Percentiles rank a stretch among this genome's conserved stretches.
These are phyloP conservation scores for Acer saccharum DNA, from an alignment of 345 rosid species.

Conservation along the genomic window DNA sequence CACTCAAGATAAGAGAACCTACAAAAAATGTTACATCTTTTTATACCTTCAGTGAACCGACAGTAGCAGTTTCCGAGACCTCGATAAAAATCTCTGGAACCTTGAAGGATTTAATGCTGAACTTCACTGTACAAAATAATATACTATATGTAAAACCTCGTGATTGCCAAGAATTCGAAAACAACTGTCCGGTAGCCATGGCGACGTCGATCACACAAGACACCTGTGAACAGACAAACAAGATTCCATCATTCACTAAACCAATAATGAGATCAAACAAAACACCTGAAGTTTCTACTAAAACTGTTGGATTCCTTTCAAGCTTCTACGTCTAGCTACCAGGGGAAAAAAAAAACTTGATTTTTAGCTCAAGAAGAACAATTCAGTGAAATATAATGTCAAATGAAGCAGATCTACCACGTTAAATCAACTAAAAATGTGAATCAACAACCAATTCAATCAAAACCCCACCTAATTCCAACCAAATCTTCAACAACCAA, in stretches of 20 bases:
- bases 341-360: not conserved
- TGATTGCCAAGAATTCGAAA: conserved; percentile 46
- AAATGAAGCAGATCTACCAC: conserved; percentile 14
- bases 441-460: conserved; percentile 12
- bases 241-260: not conserved
- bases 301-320: not conserved
- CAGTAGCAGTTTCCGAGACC: conserved; percentile 82
- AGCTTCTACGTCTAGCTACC: not conserved
- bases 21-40: not conserved
- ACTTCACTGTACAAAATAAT: conserved; percentile 68
- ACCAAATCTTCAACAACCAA: conserved; percentile 24
- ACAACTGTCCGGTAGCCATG: conserved; percentile 96
- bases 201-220: conserved; percentile 25
- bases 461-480: conserved; percentile 26
- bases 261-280: not conserved
- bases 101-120: conserved; percentile 85
- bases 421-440: not conserved
- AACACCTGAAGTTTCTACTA: too few relatives aligned
- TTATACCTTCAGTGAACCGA: conserved; percentile 85
- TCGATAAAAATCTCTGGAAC: conserved; percentile 88
- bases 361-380: not conserved
- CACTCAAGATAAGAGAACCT: not conserved
- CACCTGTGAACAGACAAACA: conserved; percentile 39
- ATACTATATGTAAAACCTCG: conserved; percentile 28
- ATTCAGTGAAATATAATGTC: not conserved